Base-by-base conservation (phyloP, 495 filamentous ascomycete genomes). In the Aspergillus nidulans region DNA sequence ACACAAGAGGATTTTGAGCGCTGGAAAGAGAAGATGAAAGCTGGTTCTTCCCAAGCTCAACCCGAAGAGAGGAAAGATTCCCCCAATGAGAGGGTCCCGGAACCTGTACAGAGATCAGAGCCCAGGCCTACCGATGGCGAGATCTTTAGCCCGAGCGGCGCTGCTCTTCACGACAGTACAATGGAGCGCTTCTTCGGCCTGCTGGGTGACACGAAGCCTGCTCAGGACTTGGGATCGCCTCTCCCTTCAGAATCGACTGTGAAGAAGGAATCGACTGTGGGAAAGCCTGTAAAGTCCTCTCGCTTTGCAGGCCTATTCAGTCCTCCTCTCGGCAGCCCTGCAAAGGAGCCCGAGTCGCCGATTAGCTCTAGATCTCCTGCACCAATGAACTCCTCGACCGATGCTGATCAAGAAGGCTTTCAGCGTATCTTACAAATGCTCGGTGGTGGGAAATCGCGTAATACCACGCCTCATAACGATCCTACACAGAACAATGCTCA, bases 11-110 rank as follows among this genome's bases (percentile, higher is more conserved):
- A 97, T 52, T 97, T 98, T 68, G 87, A 96, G 70, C 87, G 86
- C 55, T 98, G 95, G 84, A 96, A 97, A 73, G 89, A 94, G 59
- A 77, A 74, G 46, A 95, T 95, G 92, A 96, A 92, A 67, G 84
- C 85, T 24, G 69, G 75, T 64, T 74, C 73, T 41, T 62, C 64
- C 24, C 53, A 70, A 62, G 48, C 59, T 60, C 64, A 64, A 65
- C 68, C 53, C 5, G 79, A 70, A 34, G 79, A 83, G 55, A 84
- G 82, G 66, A 69, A 62, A 36, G 67, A 76, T 24, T 62, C 61
- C 36, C 53, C 66, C 3, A 56, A 53, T 28, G 76, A 77, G 41
- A 42, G 55, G 12, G 25, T 57, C 32, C 44, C 49, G 9, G 52
- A 62, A 28, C 43, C 56, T 10, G 16, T 47, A 13, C 68, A 68